Evolutionary conservation across 129 eudicot genomes (phyloP).

Genomic region (Deinandra increscens): DNA sequence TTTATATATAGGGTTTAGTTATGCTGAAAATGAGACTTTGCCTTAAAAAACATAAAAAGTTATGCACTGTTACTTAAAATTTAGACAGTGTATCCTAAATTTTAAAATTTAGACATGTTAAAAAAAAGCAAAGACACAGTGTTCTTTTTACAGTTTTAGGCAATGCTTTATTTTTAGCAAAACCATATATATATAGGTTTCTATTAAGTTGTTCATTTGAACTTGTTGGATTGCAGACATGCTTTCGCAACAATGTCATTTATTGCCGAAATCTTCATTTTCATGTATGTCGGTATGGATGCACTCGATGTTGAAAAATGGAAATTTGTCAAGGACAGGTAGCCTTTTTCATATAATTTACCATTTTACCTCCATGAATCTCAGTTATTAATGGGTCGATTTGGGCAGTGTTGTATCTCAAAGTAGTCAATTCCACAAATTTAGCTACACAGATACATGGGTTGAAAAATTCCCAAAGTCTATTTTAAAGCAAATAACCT

Average conservation of each 20-base stretch:
- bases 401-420: not conserved
- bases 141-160: no score
- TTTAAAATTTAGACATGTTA: no score
- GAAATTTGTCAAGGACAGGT: constrained; percentile 55
- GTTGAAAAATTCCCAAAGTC: not conserved
- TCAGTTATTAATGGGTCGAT: not conserved
- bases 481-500: not conserved
- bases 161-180: no score
- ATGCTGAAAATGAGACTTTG: no score
- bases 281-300: constrained; percentile 48
- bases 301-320: constrained; percentile 38
- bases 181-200: not conserved
- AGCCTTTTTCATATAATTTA: constrained; percentile 13
- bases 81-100: no score
- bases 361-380: not conserved
- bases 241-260: constrained; percentile 46
- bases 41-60: no score
- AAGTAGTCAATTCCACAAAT: not conserved
- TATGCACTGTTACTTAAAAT: no score
- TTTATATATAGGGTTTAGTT: no score
- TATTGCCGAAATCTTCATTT: constrained; percentile 43
- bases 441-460: not conserved
- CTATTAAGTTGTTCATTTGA: not conserved
- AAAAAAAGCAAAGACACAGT: no score
- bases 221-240: constrained; percentile 39